A percentile compares a stretch with the other conserved stretches of the same genome.
These are phyloP conservation scores for Cercospora beticola DNA, from an alignment of 2,329 filamentous ascomycete genomes.

Conservation along the genomic window DNA sequence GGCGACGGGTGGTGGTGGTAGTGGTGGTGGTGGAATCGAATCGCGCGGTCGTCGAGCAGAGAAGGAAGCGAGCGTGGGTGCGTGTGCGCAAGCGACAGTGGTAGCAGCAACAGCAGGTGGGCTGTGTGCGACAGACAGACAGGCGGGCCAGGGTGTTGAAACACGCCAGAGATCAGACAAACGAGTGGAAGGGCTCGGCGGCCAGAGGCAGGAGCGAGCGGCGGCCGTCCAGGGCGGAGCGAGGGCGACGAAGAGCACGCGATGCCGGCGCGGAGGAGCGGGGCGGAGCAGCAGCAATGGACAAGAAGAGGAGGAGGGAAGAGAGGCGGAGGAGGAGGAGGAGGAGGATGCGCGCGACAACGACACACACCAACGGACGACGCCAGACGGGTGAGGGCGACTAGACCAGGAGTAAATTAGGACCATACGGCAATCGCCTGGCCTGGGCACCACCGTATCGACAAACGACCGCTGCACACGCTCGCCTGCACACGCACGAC, in stretches of 20 bases:
- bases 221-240: background rate
- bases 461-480: background rate
- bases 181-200: background rate
- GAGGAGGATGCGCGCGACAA: background rate
- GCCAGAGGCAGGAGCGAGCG: background rate
- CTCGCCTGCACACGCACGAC: background rate
- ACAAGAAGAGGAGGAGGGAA: background rate
- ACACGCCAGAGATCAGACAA: conserved; percentile 6
- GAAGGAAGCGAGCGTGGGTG: conserved; percentile 15
- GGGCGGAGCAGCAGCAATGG: background rate
- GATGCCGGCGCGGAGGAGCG: background rate
- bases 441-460: background rate
- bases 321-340: background rate
- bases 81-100: background rate
- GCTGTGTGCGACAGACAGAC: background rate
- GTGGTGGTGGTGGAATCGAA: background rate
- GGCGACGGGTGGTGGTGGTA: conserved; percentile 12
- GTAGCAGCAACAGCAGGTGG: background rate
- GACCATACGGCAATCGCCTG: background rate
- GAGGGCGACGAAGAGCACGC: background rate
- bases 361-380: background rate
- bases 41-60: conserved; percentile 1
- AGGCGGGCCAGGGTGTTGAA: conserved; percentile 3
- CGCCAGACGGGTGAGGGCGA: background rate
- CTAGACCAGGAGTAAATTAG: background rate